Evolutionary conservation across 2,329 filamentous ascomycete species (phyloP).

Genomic region (Cytospora schulzeri): DNA sequence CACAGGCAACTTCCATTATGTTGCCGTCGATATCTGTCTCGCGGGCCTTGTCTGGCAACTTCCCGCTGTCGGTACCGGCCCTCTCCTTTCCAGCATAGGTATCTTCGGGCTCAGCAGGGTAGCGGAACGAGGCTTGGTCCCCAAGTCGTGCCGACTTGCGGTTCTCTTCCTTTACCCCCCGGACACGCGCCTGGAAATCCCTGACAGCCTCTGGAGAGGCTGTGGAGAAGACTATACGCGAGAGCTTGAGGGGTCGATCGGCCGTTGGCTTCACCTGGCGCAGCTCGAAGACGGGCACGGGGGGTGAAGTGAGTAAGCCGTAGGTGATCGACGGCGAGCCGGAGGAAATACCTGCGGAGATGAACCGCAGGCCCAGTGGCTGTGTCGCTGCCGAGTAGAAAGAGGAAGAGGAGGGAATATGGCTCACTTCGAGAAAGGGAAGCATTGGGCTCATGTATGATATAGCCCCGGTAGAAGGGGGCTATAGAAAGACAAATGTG

Average conservation of each 20-base stretch:
- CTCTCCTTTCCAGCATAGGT: neutral
- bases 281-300: slow-evolving; percentile 48
- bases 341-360: slow-evolving; percentile 42
- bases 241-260: slow-evolving; percentile 44
- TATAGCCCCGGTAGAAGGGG: slow-evolving; percentile 15
- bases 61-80: neutral
- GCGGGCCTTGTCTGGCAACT: slow-evolving; percentile 4
- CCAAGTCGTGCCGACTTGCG: neutral
- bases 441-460: slow-evolving; percentile 40
- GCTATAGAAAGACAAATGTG: slow-evolving; percentile 2
- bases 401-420: slow-evolving; percentile 77
- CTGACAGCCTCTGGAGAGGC: slow-evolving; percentile 65
- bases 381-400: slow-evolving; percentile 82
- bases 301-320: slow-evolving; percentile 39
- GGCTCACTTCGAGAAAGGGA: slow-evolving; percentile 66
- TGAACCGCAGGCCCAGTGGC: slow-evolving; percentile 74
- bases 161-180: slow-evolving; percentile 43
- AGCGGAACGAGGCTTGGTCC: slow-evolving; percentile 32
- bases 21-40: slow-evolving; percentile 78
- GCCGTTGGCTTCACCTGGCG: slow-evolving; percentile 43
- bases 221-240: slow-evolving; percentile 68
- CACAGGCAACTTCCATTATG: slow-evolving; percentile 74
- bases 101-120: slow-evolving; percentile 27
- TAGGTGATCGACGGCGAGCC: slow-evolving; percentile 45
- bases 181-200: slow-evolving; percentile 70